phyloP scores from a whole-genome alignment of 768 basidiomycete species.

The Suillus fuscotomentosus region DNA sequence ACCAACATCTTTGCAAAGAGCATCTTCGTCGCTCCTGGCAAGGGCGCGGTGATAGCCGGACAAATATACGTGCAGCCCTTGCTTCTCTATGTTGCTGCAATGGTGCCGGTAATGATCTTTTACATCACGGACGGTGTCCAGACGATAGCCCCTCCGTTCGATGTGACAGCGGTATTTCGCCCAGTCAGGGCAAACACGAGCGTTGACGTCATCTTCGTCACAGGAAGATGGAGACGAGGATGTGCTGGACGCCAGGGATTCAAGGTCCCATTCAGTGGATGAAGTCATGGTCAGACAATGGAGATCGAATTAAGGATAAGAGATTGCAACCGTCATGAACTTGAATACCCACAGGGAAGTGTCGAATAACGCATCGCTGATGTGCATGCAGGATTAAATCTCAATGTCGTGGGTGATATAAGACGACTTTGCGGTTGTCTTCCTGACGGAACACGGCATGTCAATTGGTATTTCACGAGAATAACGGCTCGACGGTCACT shows the following conservation, averaged over 20 bases:
- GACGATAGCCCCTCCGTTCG: conserved; percentile 51
- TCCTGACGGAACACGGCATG: background rate
- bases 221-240: conserved; percentile 50
- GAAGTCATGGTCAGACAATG: conserved; percentile 69
- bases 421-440: background rate
- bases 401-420: background rate
- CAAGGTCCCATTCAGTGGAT: conserved; percentile 47
- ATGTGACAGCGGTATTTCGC: conserved; percentile 48
- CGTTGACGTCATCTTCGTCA: conserved; percentile 53
- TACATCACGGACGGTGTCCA: conserved; percentile 71
- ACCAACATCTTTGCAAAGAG: conserved; percentile 69
- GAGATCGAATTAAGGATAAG: background rate
- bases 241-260: conserved; percentile 36
- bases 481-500: background rate
- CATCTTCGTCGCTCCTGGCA: conserved; percentile 46
- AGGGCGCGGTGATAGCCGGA: conserved; percentile 35
- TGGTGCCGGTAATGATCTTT: conserved; percentile 51
- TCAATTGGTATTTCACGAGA: background rate
- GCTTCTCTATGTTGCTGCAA: conserved; percentile 19
- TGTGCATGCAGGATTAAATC: background rate
- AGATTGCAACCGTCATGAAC: background rate
- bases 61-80: conserved; percentile 13
- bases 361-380: background rate
- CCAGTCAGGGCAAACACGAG: conserved; percentile 64
- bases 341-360: conserved; percentile 15